Conservation (phyloP, 2,329 filamentous ascomycete species). For the Cryphonectria nitschkei region DNA sequence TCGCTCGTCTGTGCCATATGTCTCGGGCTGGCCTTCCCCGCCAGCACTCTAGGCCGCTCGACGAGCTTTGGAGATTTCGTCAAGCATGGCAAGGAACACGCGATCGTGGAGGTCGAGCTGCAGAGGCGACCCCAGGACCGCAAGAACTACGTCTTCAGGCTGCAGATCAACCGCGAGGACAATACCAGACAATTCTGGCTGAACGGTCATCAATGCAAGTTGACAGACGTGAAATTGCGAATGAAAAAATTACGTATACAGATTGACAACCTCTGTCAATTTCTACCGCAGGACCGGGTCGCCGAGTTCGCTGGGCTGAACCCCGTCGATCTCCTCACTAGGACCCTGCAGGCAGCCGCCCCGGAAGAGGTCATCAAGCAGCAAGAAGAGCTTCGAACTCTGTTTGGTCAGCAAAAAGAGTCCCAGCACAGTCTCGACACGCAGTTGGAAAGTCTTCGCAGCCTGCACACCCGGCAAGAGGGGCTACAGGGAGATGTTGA, state of each 20-base stretch:
- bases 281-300: slow-evolving; percentile 93
- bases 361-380: slow-evolving; percentile 77
- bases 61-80: slow-evolving; percentile 88
- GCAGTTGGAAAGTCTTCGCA: slow-evolving; percentile 65
- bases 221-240: slow-evolving; percentile 68
- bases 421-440: slow-evolving; percentile 60
- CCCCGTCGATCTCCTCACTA: slow-evolving; percentile 78
- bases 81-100: slow-evolving; percentile 80
- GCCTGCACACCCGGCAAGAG: slow-evolving; percentile 73
- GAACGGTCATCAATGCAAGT: slow-evolving; percentile 65
- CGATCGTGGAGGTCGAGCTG: slow-evolving; percentile 89
- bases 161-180: slow-evolving; percentile 79
- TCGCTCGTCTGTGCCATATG: slow-evolving; percentile 97
- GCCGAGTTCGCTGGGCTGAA: slow-evolving; percentile 88
- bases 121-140: slow-evolving; percentile 63
- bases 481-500: slow-evolving; percentile 82
- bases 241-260: slow-evolving; percentile 81
- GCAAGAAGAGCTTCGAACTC: slow-evolving; percentile 73
- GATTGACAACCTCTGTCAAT: slow-evolving; percentile 97
- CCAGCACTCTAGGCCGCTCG: slow-evolving; percentile 82
- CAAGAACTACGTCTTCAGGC: slow-evolving; percentile 72
- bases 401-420: slow-evolving; percentile 71
- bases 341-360: slow-evolving; percentile 88
- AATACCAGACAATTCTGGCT: slow-evolving; percentile 81
- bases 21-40: slow-evolving; percentile 82